Percentiles rank a stretch among this genome's conserved stretches.
phyloP scores from a whole-genome alignment of 495 filamentous ascomycete species.

The Pyronema omphalodes region DNA sequence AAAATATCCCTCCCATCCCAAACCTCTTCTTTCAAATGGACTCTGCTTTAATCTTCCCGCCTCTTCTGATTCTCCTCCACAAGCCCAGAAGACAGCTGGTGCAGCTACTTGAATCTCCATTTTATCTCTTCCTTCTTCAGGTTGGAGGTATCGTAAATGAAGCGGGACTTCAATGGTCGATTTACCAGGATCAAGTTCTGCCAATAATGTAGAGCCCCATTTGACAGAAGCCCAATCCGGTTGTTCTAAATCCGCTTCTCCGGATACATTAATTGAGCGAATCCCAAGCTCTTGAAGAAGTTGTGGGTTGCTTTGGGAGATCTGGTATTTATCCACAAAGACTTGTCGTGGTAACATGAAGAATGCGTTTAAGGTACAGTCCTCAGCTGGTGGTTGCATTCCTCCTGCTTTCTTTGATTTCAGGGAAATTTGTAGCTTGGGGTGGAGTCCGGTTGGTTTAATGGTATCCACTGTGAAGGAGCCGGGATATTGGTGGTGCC shows the following conservation, averaged over 20 bases:
- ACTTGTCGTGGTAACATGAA: slow-evolving; percentile 68
- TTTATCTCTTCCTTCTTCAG: slow-evolving; percentile 29
- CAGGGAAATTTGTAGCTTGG: slow-evolving; percentile 47
- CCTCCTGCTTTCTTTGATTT: slow-evolving; percentile 18
- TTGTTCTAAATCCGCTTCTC: slow-evolving; percentile 82
- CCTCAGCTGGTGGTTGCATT: slow-evolving; percentile 10
- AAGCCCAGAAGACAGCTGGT: slow-evolving; percentile 89
- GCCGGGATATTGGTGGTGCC: slow-evolving; percentile 45
- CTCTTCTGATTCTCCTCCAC: slow-evolving; percentile 40
- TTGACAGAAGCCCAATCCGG: slow-evolving; percentile 57
- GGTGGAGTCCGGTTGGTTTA: slow-evolving; percentile 69
- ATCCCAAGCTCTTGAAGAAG: slow-evolving; percentile 64
- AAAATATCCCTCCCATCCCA: slow-evolving; percentile 83
- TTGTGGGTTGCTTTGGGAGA: slow-evolving; percentile 43
- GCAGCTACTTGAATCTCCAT: slow-evolving; percentile 41
- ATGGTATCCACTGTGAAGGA: slow-evolving; percentile 37
- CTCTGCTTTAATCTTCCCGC: slow-evolving; percentile 54
- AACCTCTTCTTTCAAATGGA: slow-evolving; percentile 66
- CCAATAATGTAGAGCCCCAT: slow-evolving; percentile 67
- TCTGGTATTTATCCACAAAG: slow-evolving; percentile 77
- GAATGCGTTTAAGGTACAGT: slow-evolving; percentile 63
- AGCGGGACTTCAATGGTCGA: slow-evolving; percentile 46
- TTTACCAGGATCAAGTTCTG: slow-evolving; percentile 40
- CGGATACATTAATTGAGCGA: slow-evolving; percentile 37
- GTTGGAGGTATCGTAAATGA: slow-evolving; percentile 67